Evolutionary conservation across 2,329 filamentous ascomycete genomes (phyloP).

Genomic region (Pestalotiopsis sp.): DNA sequence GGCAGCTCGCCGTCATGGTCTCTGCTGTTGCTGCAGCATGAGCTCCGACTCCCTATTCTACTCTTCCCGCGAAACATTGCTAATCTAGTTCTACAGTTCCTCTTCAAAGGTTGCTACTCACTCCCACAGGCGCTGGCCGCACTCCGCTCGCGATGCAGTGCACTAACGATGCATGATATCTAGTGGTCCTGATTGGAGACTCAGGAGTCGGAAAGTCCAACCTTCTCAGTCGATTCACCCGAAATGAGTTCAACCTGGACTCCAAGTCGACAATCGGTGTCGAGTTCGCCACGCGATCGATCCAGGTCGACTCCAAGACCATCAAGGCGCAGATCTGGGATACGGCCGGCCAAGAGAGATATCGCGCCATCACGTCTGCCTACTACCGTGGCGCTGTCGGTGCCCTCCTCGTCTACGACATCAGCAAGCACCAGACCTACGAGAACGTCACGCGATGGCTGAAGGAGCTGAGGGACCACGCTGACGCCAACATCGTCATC

Average conservation of each 20-base stretch:
- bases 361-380: slow-evolving; percentile 97
- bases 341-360: slow-evolving; percentile 97
- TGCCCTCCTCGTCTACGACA: slow-evolving; percentile 97
- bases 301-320: slow-evolving; percentile 98
- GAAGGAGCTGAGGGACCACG: slow-evolving; percentile 97
- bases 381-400: slow-evolving; percentile 99
- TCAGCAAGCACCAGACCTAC: slow-evolving; percentile 99
- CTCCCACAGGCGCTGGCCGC: slow-evolving; percentile 20
- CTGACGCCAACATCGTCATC: slow-evolving; percentile 98
- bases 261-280: slow-evolving; percentile 99
- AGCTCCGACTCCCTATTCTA: slow-evolving; percentile 19
- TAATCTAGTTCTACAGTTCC: slow-evolving; percentile 68
- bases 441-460: slow-evolving; percentile 99
- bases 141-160: slow-evolving; percentile 27
- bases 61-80: slow-evolving; percentile 23
- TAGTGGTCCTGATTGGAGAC: slow-evolving; percentile 98
- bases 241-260: slow-evolving; percentile 99
- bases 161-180: slow-evolving; percentile 30
- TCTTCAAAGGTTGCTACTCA: slow-evolving; percentile 85
- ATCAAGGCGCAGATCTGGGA: slow-evolving; percentile 99
- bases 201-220: slow-evolving; percentile 99
- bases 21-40: background rate
- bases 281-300: slow-evolving; percentile 97
- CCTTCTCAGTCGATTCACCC: slow-evolving; percentile 97
- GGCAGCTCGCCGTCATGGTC: background rate